These are phyloP conservation scores for Zygoascus tannicola DNA, from an alignment of 805 yeast species.

Conservation along the genomic window DNA sequence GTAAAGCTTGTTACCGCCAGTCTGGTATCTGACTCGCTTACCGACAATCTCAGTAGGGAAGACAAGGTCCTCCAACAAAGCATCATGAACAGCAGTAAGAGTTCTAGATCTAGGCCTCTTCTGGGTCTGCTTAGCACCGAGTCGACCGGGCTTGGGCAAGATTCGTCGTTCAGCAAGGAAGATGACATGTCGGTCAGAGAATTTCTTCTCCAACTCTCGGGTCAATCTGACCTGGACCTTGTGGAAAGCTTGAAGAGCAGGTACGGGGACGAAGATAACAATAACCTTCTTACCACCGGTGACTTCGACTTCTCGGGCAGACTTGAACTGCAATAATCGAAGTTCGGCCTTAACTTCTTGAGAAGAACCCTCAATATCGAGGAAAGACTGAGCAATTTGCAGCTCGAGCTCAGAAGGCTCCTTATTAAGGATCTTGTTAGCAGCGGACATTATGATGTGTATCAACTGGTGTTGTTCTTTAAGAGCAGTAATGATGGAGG, in stretches of 20 bases:
- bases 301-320: conserved; percentile 96
- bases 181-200: conserved; percentile 99
- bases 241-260: conserved; percentile 96
- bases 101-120: conserved; percentile 99
- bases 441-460: conserved; percentile 71
- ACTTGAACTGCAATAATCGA: conserved; percentile 97
- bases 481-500: conserved; percentile 1
- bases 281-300: conserved; percentile 98
- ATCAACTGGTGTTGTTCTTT: conserved; percentile 2
- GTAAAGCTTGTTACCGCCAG: conserved; percentile 98
- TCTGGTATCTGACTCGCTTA: conserved; percentile 98
- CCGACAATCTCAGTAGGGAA: conserved; percentile 99
- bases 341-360: conserved; percentile 95
- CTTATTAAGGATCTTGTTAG: conserved; percentile 87
- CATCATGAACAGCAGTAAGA: conserved; percentile 96
- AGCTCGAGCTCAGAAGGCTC: conserved; percentile 98
- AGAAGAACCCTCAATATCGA: conserved; percentile 88
- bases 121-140: conserved; percentile 77
- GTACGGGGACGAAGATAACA: conserved; percentile 96
- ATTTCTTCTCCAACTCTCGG: conserved; percentile 99
- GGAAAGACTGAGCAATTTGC: conserved; percentile 97
- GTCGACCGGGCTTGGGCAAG: conserved; percentile 97
- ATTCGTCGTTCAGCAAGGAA: conserved; percentile 99
- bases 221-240: conserved; percentile 86
- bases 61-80: conserved; percentile 96